Evolutionary conservation across 2,329 filamentous ascomycete species (phyloP).

Genomic region (Aureobasidium namibiae): DNA sequence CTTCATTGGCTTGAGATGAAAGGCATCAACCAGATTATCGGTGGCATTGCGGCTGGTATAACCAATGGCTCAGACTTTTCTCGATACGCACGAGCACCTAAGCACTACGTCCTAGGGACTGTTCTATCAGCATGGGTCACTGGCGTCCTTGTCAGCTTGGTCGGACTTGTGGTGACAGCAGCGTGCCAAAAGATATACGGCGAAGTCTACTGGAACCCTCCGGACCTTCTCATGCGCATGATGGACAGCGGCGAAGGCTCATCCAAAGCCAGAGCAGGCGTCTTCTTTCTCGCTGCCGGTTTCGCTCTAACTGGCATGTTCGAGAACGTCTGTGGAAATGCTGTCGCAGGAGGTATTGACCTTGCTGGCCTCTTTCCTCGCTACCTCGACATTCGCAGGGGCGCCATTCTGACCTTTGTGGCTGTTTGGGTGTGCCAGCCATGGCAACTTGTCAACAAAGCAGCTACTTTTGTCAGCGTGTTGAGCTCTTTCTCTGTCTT

Average conservation of each 20-base stretch:
- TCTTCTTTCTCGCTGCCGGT: conserved; percentile 29
- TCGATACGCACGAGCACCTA: conserved; percentile 31
- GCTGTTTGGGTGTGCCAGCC: conserved; percentile 30
- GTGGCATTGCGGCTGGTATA: conserved; percentile 34
- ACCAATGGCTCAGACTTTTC: conserved; percentile 39
- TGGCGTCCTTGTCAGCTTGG: conserved; percentile 34
- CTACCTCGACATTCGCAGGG: conserved; percentile 3
- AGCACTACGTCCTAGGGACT: conserved; percentile 33
- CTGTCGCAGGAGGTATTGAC: background rate
- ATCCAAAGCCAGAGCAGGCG: conserved; percentile 27
- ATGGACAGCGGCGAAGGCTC: conserved; percentile 37
- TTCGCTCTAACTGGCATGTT: conserved; percentile 33
- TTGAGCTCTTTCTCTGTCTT: conserved; percentile 37
- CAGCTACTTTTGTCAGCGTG: conserved; percentile 30
- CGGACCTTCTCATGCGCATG: conserved; percentile 37
- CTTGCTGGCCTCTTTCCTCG: background rate
- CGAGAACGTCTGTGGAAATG: conserved; percentile 22
- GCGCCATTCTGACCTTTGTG: conserved; percentile 26
- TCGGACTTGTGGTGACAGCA: conserved; percentile 36
- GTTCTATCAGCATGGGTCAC: conserved; percentile 33
- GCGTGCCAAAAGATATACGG: conserved; percentile 31
- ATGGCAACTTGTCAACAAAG: conserved; percentile 31
- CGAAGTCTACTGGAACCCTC: conserved; percentile 34
- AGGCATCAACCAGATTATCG: conserved; percentile 37
- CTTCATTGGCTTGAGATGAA: conserved; percentile 39